Base-by-base conservation (phyloP, 352 stramenopile genomes). In the Bremia lactucae region DNA sequence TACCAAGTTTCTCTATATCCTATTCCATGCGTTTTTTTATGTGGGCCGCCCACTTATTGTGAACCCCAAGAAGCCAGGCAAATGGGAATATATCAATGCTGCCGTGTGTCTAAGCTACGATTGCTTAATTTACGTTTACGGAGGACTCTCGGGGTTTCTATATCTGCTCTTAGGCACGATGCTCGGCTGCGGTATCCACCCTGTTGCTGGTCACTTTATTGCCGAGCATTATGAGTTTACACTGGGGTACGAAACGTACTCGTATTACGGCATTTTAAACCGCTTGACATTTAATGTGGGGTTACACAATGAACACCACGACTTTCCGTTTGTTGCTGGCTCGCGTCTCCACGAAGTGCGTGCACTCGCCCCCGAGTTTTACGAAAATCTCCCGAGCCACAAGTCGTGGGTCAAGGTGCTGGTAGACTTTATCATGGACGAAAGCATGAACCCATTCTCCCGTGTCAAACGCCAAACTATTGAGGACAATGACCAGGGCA, bases 301-400 rank as follows among this genome's bases (percentile, higher is more conserved):
- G 15, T 96, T 97, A 56, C 95, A 98, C 72, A 98, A 98, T 63
- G 94, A 98, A 65, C 95, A 98, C 68, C 95, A 98, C 59, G 95
- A 98, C 65, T 98, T 98, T 62, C 89, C 93, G 21, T 89, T 87
- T 46, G 73, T 98, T 7, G 67, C 87, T 8, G 85, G 90, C 37
- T 87, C 79, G 41, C 82, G 81, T 24, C 72, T 98, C 31, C 93
- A 95, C 11, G 52, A 93, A 45, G 73, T 98, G 28, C 72, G 81
- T 8, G 71, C 58, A 13, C 87, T 97, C 34, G 89, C 93, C 0
- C 75, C 86, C 0, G 94, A 98, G 65, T 98, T 94, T 59, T 98
- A 98, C 64, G 86, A 97, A 53, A 76, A 83, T 35, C 68, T 98
- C 28, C 91, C 89, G 26, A 74, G 87, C 46, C 95, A 97, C 72